Percentiles rank a stretch among this genome's conserved stretches.
These are phyloP conservation scores for Yamadazyma endophytica DNA, from an alignment of 805 yeast species.

Conservation along the genomic window DNA sequence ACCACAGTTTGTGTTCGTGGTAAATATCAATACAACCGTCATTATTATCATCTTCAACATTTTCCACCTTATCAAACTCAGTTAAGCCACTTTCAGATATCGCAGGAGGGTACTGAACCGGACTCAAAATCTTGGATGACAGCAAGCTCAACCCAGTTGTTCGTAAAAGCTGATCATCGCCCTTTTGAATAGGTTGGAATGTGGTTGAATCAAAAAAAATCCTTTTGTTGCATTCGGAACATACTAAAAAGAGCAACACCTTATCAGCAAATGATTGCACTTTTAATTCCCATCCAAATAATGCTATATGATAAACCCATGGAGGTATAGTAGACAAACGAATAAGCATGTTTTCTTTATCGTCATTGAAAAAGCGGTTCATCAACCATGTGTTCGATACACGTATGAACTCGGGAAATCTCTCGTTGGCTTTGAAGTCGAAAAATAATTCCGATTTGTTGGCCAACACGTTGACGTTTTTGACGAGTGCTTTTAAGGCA, in stretches of 20 bases:
- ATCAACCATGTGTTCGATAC: conserved; percentile 31
- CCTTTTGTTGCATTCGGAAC: conserved; percentile 34
- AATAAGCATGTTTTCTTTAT: conserved; percentile 30
- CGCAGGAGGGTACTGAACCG: conserved; percentile 24
- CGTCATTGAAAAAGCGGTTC: conserved; percentile 24
- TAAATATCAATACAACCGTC: conserved; percentile 21
- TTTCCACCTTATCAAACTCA: conserved; percentile 17
- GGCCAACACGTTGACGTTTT: conserved; percentile 11
- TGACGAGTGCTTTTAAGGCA: conserved; percentile 23
- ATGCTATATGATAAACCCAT: conserved; percentile 33
- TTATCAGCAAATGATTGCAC: conserved; percentile 25
- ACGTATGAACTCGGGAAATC: conserved; percentile 14
- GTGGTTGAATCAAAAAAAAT: conserved; percentile 20
- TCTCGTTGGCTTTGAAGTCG: background rate
- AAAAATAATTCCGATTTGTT: conserved; percentile 1
- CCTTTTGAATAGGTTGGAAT: conserved; percentile 7
- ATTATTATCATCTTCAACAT: conserved; percentile 12
- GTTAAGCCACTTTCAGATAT: conserved; percentile 11
- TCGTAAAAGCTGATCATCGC: conserved; percentile 1
- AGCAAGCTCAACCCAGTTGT: conserved; percentile 16
- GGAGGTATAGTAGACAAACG: conserved; percentile 16
- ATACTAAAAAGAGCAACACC: conserved; percentile 27
- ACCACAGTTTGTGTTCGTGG: conserved; percentile 35
- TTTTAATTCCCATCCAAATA: conserved; percentile 34
- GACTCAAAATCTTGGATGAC: conserved; percentile 23